Conservation (phyloP, 2,329 filamentous ascomycete genomes). For the Aspergillus fijiensis region DNA sequence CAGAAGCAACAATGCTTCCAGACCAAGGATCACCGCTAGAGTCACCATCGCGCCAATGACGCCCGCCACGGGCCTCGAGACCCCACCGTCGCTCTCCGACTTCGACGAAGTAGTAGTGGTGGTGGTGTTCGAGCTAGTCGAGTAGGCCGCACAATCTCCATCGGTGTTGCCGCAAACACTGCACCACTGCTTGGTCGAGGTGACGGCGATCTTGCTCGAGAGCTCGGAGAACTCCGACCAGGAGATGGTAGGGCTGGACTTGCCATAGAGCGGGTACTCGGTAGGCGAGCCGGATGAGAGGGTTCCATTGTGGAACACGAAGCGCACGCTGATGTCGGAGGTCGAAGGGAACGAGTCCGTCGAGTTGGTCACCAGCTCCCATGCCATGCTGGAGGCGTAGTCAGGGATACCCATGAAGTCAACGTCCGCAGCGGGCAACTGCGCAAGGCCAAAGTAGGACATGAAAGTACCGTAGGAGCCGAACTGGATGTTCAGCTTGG, state of each 20-base stretch:
- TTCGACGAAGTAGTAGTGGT: constrained; percentile 20
- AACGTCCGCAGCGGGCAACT: constrained; percentile 50
- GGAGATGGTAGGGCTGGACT: constrained; percentile 54
- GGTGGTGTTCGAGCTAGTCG: constrained; percentile 26
- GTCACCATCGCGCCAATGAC: constrained; percentile 75
- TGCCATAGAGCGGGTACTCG: constrained; percentile 63
- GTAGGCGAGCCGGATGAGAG: constrained; percentile 47
- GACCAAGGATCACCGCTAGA: constrained; percentile 60
- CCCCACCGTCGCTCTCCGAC: constrained; percentile 39
- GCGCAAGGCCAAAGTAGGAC: constrained; percentile 61
- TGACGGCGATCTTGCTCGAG: constrained; percentile 67
- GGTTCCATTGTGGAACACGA: constrained; percentile 64
- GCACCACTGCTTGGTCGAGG: constrained; percentile 70
- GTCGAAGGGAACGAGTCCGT: constrained; percentile 42
- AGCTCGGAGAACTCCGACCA: constrained; percentile 67
- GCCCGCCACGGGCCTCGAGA: constrained; percentile 72
- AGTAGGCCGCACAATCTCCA: constrained; percentile 60
- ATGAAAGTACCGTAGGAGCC: constrained; percentile 62
- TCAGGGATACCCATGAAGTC: constrained; percentile 77
- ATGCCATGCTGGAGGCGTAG: constrained; percentile 78
- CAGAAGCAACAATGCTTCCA: constrained; percentile 55
- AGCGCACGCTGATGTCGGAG: constrained; percentile 58
- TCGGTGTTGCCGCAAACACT: constrained; percentile 69
- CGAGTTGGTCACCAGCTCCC: constrained; percentile 66
- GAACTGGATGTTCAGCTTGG: constrained; percentile 55